Evolutionary conservation across 768 basidiomycete genomes (phyloP).

Genomic region (Suillus cothurnatus): DNA sequence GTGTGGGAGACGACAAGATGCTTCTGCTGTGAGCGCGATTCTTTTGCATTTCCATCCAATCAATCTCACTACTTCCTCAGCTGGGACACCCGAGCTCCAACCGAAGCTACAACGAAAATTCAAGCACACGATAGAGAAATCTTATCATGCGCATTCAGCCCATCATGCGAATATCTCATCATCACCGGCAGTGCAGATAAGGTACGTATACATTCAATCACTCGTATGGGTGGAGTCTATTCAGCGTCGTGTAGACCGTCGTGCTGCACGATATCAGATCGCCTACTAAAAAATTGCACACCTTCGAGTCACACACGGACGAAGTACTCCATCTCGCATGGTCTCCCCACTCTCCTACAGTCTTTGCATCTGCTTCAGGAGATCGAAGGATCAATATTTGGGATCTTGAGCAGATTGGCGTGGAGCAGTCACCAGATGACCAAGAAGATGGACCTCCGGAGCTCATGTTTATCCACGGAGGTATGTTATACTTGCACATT

Average conservation of each 20-base stretch:
- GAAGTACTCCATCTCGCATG: slow-evolving; percentile 94
- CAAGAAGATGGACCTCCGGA: slow-evolving; percentile 99
- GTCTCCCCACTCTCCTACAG: slow-evolving; percentile 90
- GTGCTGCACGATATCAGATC: slow-evolving; percentile 84
- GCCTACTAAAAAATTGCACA: slow-evolving; percentile 77
- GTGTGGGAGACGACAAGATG: slow-evolving; percentile 95
- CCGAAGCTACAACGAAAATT: slow-evolving; percentile 67
- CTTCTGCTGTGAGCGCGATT: slow-evolving; percentile 77
- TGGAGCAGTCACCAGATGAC: slow-evolving; percentile 97
- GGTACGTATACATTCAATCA: slow-evolving; percentile 43
- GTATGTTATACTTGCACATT: slow-evolving; percentile 41
- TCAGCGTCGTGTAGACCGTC: slow-evolving; percentile 61
- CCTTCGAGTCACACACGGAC: slow-evolving; percentile 91
- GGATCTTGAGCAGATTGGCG: slow-evolving; percentile 90
- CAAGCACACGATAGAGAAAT: slow-evolving; percentile 93
- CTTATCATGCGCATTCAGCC: slow-evolving; percentile 88
- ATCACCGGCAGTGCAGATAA: slow-evolving; percentile 95
- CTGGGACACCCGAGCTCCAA: slow-evolving; percentile 87
- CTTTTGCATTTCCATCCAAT: neutral
- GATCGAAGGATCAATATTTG: slow-evolving; percentile 94
- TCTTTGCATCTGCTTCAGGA: slow-evolving; percentile 94
- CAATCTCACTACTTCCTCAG: slow-evolving; percentile 40
- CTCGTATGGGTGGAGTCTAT: neutral
- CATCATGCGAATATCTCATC: slow-evolving; percentile 73
- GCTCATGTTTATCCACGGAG: slow-evolving; percentile 94